Evolutionary conservation across 805 yeast genomes (phyloP).

Genomic region (Candida coleopterorum): DNA sequence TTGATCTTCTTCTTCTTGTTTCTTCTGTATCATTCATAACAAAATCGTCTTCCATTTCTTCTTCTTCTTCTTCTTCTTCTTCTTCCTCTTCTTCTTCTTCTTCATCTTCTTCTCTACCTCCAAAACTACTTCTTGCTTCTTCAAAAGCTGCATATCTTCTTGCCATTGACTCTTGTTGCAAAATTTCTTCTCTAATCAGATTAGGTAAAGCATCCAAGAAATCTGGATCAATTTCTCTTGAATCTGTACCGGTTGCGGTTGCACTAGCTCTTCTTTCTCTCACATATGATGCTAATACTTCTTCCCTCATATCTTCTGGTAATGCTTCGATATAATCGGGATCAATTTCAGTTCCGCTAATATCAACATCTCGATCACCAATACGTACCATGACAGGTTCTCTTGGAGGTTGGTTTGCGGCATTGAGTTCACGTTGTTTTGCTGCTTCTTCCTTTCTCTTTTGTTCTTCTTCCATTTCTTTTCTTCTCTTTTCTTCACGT

Average conservation of each 20-base stretch:
- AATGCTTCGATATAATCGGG: conserved; percentile 85
- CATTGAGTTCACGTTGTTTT: conserved; percentile 15
- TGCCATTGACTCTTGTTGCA: conserved; percentile 51
- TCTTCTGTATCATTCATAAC: conserved; percentile 3
- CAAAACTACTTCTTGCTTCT: conserved; percentile 17
- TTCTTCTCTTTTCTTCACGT: conserved; percentile 25
- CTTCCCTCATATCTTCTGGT: conserved; percentile 91
- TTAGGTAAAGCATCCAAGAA: conserved; percentile 80
- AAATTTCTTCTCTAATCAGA: conserved; percentile 55
- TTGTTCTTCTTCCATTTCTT: conserved; percentile 27
- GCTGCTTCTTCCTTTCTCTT: conserved; percentile 20
- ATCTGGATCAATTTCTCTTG: conserved; percentile 71
- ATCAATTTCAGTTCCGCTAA: conserved; percentile 86
- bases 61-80: neutral
- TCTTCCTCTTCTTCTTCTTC: conserved; percentile 8
- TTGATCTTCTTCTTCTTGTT: conserved; percentile 3
- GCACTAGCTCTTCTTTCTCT: conserved; percentile 67
- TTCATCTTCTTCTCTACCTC: conserved; percentile 10
- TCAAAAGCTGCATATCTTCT: conserved; percentile 30
- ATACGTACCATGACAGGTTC: conserved; percentile 66
- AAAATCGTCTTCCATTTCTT: neutral
- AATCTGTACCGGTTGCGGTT: conserved; percentile 34
- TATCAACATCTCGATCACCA: conserved; percentile 76
- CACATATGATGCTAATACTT: conserved; percentile 81
- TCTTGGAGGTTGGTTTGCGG: conserved; percentile 13